Evolutionary conservation across 2,329 filamentous ascomycete genomes (phyloP), one percentile per base, ranked within the genome.

Genomic region (Coleophoma crateriformis): DNA sequence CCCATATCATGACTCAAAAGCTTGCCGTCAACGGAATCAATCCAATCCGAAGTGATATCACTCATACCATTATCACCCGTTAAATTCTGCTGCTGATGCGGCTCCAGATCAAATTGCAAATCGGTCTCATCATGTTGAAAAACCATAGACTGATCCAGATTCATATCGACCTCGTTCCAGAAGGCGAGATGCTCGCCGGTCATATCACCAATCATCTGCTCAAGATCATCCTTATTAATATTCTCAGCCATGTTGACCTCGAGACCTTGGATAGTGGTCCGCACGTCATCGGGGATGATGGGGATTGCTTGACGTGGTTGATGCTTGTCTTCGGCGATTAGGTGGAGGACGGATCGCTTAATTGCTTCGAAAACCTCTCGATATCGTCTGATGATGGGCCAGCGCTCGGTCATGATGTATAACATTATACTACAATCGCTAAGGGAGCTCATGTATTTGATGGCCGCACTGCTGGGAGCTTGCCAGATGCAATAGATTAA

Each of bases 121-220:
- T 44, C 41, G 6, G 11, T 27, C 3, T 27, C 41, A 44, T 42
- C 39, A 17, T 13, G 13, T n/a, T 14, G 35, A 38, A 38, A 38
- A 38, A 19, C 39, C n/a, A 32, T 27, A 20, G 41, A n/a, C 8
- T 22, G n/a, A 44, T 27, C 19, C 19, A 33, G 33, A 33, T 33
- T 27, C 41, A 44, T 27, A 44, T 32, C 32, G 14, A 44, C 41
- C 19, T 44, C 19, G 19, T 48, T 45, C 51, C 51, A 53, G 37
- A 53, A 48, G 22, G 39, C 45, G 33, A 44, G 22, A 27, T 22
- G 45, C 45, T 53, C 48, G n/a, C 51, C 51, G 3, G 51, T 53
- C 51, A 53, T 53, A 37, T 53, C 51, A 19, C 51, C 44, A 32
- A 53, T 48, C 48, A 53, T 53, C 27, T 50, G 48, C 19, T 53